Conservation (phyloP, 352 stramenopile genomes). For the Thalassiosira livingstoniorum region DNA sequence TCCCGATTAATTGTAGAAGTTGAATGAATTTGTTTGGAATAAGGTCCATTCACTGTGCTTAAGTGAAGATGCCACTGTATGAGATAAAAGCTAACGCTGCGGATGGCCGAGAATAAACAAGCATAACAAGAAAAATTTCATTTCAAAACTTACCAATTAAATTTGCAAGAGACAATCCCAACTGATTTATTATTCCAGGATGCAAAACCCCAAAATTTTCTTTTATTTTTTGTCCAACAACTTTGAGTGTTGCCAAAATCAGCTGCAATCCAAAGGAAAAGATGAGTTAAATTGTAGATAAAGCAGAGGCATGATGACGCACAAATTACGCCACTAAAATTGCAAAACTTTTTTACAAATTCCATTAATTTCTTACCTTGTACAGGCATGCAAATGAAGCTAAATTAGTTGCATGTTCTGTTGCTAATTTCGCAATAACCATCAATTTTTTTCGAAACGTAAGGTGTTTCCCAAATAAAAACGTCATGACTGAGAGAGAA, state of each 20-base stretch:
- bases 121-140: too few relatives aligned
- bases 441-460: conserved; percentile 62
- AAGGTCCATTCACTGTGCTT: conserved; percentile 53
- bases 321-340: too few relatives aligned
- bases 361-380: conserved; percentile 59
- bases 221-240: conserved; percentile 31
- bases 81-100: too few relatives aligned
- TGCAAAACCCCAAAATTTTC: conserved; percentile 26
- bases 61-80: too few relatives aligned
- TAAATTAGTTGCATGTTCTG: conserved; percentile 72
- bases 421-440: conserved; percentile 59
- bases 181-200: conserved; percentile 1
- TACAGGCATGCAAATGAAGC: conserved; percentile 79
- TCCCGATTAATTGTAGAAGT: too few relatives aligned
- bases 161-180: conserved; percentile 14
- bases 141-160: conserved; percentile 9
- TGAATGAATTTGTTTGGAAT: too few relatives aligned
- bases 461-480: conserved; percentile 69
- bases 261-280: conserved; percentile 18
- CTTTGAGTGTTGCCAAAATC: conserved; percentile 40
- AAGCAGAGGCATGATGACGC: too few relatives aligned
- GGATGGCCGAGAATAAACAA: too few relatives aligned
- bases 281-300: too few relatives aligned
- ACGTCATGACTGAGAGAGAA: conserved; percentile 75
- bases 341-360: too few relatives aligned